Base-by-base conservation (phyloP, 441 rosid genomes). In the Gossypium davidsonii region DNA sequence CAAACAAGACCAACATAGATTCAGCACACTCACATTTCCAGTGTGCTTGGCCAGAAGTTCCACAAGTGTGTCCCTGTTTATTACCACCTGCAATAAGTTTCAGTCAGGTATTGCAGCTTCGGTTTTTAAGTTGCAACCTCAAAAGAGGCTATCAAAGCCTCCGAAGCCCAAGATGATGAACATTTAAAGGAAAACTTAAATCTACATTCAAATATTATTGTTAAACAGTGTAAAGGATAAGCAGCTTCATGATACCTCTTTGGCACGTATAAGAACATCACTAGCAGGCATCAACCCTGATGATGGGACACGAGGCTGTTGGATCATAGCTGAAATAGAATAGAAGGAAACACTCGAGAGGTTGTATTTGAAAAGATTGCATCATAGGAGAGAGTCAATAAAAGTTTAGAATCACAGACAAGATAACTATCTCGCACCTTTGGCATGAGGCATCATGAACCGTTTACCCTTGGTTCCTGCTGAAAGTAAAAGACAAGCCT, bases 391-490 rank as follows among this genome's bases (percentile, higher is more conserved):
- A 17, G 42, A 28, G 63, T 58, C 34, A 5, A 73, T 53, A 70
- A 52, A 58, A 18, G 18, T 31, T 9, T 31, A 34, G 39, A 10
- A 59, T n/a, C 53, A 3, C 17, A 17, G 70, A 68, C 28, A 71
- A 72, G 65, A 55, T 18, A 70, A 28, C 46, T 56, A 34, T 17
- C 37, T 56, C 78, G 10, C 80, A 90, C 98, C 90, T 90, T 85
- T 90, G 59, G 98, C 84, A 79, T 90, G 95, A 21, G 94, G 95
- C 94, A 90, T 83, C 95, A 90, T 90, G 79, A 80, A 92, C 60
- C 98, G 84, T 71, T 86, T 85, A 69, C 96, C 97, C 84, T 85
- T 85, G 25, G 88, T 82, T 20, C 97, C 97, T 6, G 98, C 87
- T 51, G 97, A 88, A 70, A 90, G 94, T 53, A 94, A 81, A 17